A percentile compares a stretch with the other conserved stretches of the same genome.
Evolutionary conservation across 2,329 filamentous ascomycete genomes (phyloP).

Genomic region (Trichophyton equinum): DNA sequence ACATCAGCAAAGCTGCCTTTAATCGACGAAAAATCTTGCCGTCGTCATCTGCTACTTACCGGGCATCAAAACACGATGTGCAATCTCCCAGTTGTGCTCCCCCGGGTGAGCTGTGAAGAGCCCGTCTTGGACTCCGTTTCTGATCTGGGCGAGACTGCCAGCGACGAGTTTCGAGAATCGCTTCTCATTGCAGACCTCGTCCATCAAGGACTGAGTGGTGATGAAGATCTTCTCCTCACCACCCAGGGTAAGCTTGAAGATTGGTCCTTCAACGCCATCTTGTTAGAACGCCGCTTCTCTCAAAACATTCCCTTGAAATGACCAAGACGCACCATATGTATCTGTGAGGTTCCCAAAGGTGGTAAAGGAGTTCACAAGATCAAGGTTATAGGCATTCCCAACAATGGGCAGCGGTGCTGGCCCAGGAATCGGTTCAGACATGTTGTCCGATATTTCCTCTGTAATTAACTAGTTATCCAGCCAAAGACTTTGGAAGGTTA

Average conservation of each 20-base stretch:
- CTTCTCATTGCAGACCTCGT: slow-evolving; percentile 3
- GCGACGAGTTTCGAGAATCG: background rate
- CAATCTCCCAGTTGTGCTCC: slow-evolving; percentile 3
- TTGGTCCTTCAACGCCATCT: background rate
- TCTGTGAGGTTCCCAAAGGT: background rate
- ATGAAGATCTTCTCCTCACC: background rate
- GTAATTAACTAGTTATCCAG: too few relatives aligned
- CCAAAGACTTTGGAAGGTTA: background rate
- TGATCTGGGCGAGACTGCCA: background rate
- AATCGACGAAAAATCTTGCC: background rate
- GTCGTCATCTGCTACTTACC: background rate
- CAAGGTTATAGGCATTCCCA: background rate
- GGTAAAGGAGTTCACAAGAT: background rate
- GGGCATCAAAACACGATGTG: slow-evolving; percentile 1
- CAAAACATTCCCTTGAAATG: too few relatives aligned
- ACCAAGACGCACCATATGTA: background rate
- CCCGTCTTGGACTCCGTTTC: background rate
- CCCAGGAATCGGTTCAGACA: slow-evolving; percentile 2
- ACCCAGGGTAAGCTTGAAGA: slow-evolving; percentile 1
- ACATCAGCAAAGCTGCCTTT: background rate
- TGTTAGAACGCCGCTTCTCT: background rate
- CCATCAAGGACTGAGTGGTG: background rate
- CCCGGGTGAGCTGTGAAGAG: background rate
- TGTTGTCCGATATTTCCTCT: background rate
- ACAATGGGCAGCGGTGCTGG: background rate